A percentile compares a stretch with the other conserved stretches of the same genome.
Evolutionary conservation across 148 eudicot genomes (phyloP).

Genomic region (Vaccinium corymbosum): DNA sequence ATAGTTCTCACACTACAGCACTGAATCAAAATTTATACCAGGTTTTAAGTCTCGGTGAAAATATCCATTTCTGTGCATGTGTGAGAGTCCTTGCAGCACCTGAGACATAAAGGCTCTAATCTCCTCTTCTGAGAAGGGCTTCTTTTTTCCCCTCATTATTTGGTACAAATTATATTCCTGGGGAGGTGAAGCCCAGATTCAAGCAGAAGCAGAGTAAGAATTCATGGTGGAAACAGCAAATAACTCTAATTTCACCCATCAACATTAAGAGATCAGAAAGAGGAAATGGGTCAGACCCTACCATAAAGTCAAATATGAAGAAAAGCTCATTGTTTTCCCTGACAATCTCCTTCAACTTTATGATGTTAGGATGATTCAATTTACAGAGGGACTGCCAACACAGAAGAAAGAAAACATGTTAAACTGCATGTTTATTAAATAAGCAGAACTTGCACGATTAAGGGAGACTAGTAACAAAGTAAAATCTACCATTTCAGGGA

Average conservation of each 20-base stretch:
- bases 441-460: not conserved
- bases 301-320: slow-evolving; percentile 96
- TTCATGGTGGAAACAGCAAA: not conserved
- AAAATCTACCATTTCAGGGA: slow-evolving; percentile 10
- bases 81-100: slow-evolving; percentile 77
- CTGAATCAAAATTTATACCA: slow-evolving; percentile 42
- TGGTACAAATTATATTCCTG: slow-evolving; percentile 91
- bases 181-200: slow-evolving; percentile 10
- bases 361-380: slow-evolving; percentile 89
- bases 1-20: not conserved
- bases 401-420: slow-evolving; percentile 10
- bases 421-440: not conserved
- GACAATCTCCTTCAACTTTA: slow-evolving; percentile 95
- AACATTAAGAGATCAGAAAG: not conserved
- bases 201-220: slow-evolving; percentile 6
- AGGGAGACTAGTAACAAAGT: not conserved
- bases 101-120: slow-evolving; percentile 66
- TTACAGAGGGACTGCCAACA: slow-evolving; percentile 65
- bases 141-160: slow-evolving; percentile 60
- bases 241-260: not conserved
- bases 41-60: slow-evolving; percentile 96
- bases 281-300: slow-evolving; percentile 26
- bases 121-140: slow-evolving; percentile 77
- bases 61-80: slow-evolving; percentile 82
- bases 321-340: slow-evolving; percentile 74